Base-by-base conservation (phyloP, 306 rosid species). In the Trichosanthes truncata region DNA sequence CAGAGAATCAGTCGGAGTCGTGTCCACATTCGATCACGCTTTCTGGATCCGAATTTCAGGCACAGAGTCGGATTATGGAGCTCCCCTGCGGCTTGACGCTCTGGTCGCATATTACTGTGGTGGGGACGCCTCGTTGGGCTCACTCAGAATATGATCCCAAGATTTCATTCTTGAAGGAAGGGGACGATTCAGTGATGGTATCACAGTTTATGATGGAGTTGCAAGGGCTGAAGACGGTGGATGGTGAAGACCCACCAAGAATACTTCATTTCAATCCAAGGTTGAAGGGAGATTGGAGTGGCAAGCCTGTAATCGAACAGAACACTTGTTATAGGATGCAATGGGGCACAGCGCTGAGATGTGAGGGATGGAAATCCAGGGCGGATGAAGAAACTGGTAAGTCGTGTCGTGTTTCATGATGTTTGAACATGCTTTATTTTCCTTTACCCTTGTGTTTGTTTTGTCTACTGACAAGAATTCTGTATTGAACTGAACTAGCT, bases 321-420 rank as follows among this genome's bases (percentile, higher is more conserved):
- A 95, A 95, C 82, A 93, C 97, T 5, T 95, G 97, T 82, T 95
- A 91, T 68, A 84, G 97, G 87, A 93, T 91, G 99, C 99, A 93
- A 77, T 95, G 97, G 99, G 97, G 97, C 53, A 40, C 91, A 67
- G 88, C 97, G 15, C 83, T 90, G 23, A 86, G 99, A 77, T 95
- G 99, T 43, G 97, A 93, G 66, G 97, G 99, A 8, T 90, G 99
- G 99, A 84, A 81, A 81, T 85, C 99, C 60, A 87, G 87, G 76
- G 97, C 96, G 0, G 97, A 93, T 69, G 91, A 91, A 67, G 99
- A 95, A 81, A 88, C 96, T 59, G 92, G 99, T 95, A 76, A 84
- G 87, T 80, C 3, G 9, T n/a, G n/a, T n/a, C n/a, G n/a, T 29
- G 21, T 43, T 69, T 71, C 78, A 48, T 25, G 60, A 17, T 41